Evolutionary conservation across 2,329 filamentous ascomycete genomes (phyloP), one percentile per base, ranked within the genome.

Genomic region (Nothophoma quercina): DNA sequence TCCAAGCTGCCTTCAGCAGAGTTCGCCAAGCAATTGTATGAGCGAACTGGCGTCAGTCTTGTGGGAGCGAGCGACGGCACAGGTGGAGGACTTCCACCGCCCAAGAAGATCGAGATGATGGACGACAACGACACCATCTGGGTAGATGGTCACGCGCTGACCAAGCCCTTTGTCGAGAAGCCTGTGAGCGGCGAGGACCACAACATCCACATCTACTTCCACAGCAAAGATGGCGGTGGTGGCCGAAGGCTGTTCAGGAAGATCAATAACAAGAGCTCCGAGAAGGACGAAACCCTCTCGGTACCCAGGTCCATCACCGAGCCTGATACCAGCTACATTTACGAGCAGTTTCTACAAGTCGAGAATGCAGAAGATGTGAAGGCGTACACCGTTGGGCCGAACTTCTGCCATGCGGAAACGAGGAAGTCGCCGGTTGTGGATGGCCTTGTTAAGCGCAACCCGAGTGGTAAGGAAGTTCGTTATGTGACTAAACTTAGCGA

Each of bases 291-390:
- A 13, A 87, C 87, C 9, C 82, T 99, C 54, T 85, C 79, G 13
- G 77, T 90, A 15, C 95, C 95, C 9, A 83, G 93, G 29, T 91
- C 88, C 43, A 88, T 98, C 56, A 88, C 88, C 1, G 91, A 98
- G 62, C 85, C 86, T 0, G 82, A 82, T 16, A 86, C 89, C 67
- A 98, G 93, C 73, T 99, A 93, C 78, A 86, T 99, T 57, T 99
- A 98, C 74, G 95, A 99, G 74, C 92, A 96, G 72, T 99, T 99
- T 66, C 88, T 99, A 79, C 87, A 91, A 62, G 93, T 97, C 12
- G 93, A 98, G 68, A 98, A 99, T 70, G 90, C 93, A 0, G 95
- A 99, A 75, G 95, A 99, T 72, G 93, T 99, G 69, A 99, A 99
- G 76, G 95, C 93, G 2, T 99, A 99, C 74, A 99, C 95, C 0